Base-by-base conservation (phyloP, 2,329 filamentous ascomycete species). In the Colletotrichum sansevieriae region DNA sequence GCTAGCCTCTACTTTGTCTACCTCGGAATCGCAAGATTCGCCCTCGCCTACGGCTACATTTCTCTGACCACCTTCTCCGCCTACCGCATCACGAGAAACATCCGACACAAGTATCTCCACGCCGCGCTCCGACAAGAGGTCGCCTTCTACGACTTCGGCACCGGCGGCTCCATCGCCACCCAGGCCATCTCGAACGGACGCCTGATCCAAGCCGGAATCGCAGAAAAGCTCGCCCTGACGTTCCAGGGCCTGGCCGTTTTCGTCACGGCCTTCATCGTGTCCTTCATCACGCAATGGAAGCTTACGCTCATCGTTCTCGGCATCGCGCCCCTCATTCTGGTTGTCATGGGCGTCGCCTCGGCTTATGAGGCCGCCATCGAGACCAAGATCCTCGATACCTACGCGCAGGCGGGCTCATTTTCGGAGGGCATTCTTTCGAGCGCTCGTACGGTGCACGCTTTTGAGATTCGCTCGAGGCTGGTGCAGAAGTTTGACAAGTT, bases 1-100 rank as follows among this genome's bases (percentile, higher is more conserved):
- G 6, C 7, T 15, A 85, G 83, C 0, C 76, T 90, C 6, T 89
- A 85, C 74, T 88, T 89, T 71, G 79, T 89, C 29, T 89, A 88
- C 70, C 78, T 90, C 12, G 88, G 88, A 72, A 78, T 88, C 58
- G 87, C 76, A 0, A 83, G 85, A 51, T 85, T 89, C 67, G 73
- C 78, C 22, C 75, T 87, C 15, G 80, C 83, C 12, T 89, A 88
- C 70, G 73, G 81, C 18, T 81, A 82, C 74, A 80, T 80, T 54
- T 73, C 77, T 3, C 76, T 79, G 56, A 75, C 87, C 20, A 87
- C 83, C 3, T 83, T 87, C 44, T 79, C 84, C 4, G 84, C 85
- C 2, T 83, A 84, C 60, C 79, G 85, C 10, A 84, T 85, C 3
- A 85, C 85, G 3, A 82, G 84, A 64, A 83, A 79, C 37, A 77